Evolutionary conservation across 2,329 filamentous ascomycete genomes (phyloP).

Genomic region (Sphaerulina vaccinii): DNA sequence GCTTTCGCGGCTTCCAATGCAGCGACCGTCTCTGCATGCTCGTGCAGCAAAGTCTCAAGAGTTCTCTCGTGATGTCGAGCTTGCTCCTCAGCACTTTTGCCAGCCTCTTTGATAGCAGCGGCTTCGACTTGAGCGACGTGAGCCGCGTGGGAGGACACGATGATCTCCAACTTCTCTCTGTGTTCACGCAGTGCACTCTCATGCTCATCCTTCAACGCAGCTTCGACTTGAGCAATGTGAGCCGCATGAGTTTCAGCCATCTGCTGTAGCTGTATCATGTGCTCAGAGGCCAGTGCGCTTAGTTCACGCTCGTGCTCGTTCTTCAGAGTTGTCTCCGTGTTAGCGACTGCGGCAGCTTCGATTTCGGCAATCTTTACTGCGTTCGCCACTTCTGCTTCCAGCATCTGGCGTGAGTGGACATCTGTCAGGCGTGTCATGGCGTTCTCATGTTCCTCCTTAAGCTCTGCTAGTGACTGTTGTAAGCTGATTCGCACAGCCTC

Average conservation of each 20-base stretch:
- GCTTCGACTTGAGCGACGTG: neutral
- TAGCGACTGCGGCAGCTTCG: conserved; percentile 6
- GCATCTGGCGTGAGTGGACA: conserved; percentile 9
- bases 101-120: conserved; percentile 16
- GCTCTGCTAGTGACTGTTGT: conserved; percentile 14
- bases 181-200: no score
- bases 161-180: no score
- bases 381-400: conserved; percentile 10
- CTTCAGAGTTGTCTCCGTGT: conserved; percentile 7
- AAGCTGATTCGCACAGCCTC: conserved; percentile 8
- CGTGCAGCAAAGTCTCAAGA: conserved; percentile 13
- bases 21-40: conserved; percentile 12
- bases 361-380: conserved; percentile 13
- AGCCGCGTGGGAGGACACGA: no score
- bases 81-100: conserved; percentile 18
- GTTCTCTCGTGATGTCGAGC: conserved; percentile 15
- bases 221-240: conserved; percentile 23
- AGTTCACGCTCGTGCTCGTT: conserved; percentile 19
- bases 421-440: conserved; percentile 13
- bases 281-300: conserved; percentile 14
- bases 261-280: conserved; percentile 20
- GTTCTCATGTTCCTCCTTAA: conserved; percentile 15
- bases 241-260: conserved; percentile 17
- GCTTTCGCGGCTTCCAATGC: conserved; percentile 22
- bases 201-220: no score